Conservation (phyloP, 2,329 filamentous ascomycete species). For the Colletotrichum lupini region DNA sequence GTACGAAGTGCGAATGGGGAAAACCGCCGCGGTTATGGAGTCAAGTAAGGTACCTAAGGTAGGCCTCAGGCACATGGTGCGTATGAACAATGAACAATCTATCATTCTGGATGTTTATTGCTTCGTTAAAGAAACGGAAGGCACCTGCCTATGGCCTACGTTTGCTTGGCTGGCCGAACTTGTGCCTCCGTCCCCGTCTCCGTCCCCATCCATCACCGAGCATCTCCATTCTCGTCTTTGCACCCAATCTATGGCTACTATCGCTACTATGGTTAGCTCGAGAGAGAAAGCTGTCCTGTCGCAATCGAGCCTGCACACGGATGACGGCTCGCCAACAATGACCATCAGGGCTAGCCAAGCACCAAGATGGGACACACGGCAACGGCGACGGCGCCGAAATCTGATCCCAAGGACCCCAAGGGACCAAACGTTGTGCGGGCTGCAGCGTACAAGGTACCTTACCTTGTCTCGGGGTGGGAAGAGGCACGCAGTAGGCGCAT, state of each 20-base stretch:
- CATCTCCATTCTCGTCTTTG: not conserved
- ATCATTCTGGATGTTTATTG: not conserved
- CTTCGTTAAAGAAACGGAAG: not conserved
- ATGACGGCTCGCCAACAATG: not conserved
- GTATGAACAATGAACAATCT: not conserved
- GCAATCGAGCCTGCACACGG: not conserved
- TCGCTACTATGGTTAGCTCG: not conserved
- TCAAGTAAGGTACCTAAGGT: not conserved
- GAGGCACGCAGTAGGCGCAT: not conserved
- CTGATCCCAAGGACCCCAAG: not conserved
- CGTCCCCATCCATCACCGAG: not conserved
- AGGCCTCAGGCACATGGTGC: not conserved
- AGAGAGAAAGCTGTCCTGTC: not conserved
- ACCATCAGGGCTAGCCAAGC: not conserved
- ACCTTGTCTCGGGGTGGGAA: no score
- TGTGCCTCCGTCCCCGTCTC: slow-evolving; percentile 8
- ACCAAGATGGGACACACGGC: slow-evolving; percentile 24
- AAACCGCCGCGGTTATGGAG: not conserved
- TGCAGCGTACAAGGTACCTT: no score
- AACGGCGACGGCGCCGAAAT: slow-evolving; percentile 2
- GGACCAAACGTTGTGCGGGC: slow-evolving; percentile 1
- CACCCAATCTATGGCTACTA: not conserved
- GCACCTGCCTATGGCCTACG: not conserved
- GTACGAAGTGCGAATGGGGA: not conserved
- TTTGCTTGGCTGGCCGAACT: not conserved